Evolutionary conservation across 148 eudicot species (phyloP).

Genomic region (Vaccinium macrocarpon): DNA sequence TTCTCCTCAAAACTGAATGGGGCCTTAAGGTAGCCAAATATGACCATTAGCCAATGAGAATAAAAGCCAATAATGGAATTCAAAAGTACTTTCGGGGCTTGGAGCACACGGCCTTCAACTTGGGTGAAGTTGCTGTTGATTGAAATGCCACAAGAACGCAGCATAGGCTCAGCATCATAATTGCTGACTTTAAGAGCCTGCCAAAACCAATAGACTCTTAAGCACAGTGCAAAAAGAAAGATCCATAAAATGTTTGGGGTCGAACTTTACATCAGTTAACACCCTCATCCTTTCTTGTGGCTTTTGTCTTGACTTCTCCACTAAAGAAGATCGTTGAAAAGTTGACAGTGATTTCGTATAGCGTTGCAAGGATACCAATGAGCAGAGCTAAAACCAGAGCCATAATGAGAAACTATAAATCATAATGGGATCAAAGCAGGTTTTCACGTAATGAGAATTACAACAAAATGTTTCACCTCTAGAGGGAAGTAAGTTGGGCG

Average conservation of each 20-base stretch:
- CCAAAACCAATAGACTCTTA: conserved; percentile 10
- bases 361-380: conserved; percentile 81
- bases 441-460: conserved; percentile 5
- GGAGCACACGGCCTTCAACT: conserved; percentile 81
- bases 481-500: conserved; percentile 75
- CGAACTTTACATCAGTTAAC: conserved; percentile 54
- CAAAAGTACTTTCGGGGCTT: conserved; percentile 64
- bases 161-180: conserved; percentile 83
- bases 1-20: background rate
- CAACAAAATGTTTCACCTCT: conserved; percentile 47
- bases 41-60: background rate
- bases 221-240: background rate
- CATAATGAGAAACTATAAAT: background rate
- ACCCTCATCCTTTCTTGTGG: conserved; percentile 86
- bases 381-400: conserved; percentile 52
- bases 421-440: background rate
- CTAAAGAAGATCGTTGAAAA: conserved; percentile 73
- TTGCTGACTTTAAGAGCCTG: conserved; percentile 80
- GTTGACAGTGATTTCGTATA: conserved; percentile 73
- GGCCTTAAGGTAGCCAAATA: background rate
- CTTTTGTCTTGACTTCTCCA: conserved; percentile 92
- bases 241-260: background rate
- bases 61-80: background rate
- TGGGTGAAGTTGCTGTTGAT: conserved; percentile 63
- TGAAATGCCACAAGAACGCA: conserved; percentile 72